Percentiles rank a stretch among this genome's conserved stretches.
Conservation (phyloP, 2,329 filamentous ascomycete genomes). For the Fusarium verticillioides region DNA sequence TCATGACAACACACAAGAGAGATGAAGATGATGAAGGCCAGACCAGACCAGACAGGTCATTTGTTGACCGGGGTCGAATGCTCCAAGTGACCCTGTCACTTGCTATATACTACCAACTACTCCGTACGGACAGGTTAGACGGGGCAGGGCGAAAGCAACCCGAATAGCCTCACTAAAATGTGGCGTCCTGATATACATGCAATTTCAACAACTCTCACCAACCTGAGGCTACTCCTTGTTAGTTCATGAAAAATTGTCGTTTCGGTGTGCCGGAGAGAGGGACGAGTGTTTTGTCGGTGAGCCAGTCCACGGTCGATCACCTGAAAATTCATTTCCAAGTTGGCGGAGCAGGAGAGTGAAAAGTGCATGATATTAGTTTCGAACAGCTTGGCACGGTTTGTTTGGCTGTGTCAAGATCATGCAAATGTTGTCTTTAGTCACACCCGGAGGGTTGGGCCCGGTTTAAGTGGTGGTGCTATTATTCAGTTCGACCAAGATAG, state of each 20-base stretch:
- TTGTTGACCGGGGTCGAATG: slow-evolving; percentile 11
- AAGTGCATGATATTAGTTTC: slow-evolving; percentile 35
- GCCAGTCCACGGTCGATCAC: neutral
- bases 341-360: slow-evolving; percentile 21
- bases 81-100: neutral
- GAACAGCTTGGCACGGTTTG: slow-evolving; percentile 29
- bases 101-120: neutral
- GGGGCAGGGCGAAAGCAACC: neutral
- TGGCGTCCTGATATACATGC: neutral
- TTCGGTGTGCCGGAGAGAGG: neutral
- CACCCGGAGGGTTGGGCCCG: slow-evolving; percentile 17
- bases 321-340: slow-evolving; percentile 13
- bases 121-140: neutral
- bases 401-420: slow-evolving; percentile 45
- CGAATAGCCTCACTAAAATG: neutral
- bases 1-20: slow-evolving; percentile 26
- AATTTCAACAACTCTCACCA: neutral
- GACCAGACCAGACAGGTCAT: neutral
- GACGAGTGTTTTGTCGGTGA: slow-evolving; percentile 31
- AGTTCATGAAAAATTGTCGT: neutral
- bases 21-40: slow-evolving; percentile 12
- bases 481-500: neutral
- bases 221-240: neutral
- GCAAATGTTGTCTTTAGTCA: slow-evolving; percentile 43
- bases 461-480: neutral